Evolutionary conservation across 192 early-diverging fungal genomes (phyloP).

Genomic region (Backusella parvicylindrica): DNA sequence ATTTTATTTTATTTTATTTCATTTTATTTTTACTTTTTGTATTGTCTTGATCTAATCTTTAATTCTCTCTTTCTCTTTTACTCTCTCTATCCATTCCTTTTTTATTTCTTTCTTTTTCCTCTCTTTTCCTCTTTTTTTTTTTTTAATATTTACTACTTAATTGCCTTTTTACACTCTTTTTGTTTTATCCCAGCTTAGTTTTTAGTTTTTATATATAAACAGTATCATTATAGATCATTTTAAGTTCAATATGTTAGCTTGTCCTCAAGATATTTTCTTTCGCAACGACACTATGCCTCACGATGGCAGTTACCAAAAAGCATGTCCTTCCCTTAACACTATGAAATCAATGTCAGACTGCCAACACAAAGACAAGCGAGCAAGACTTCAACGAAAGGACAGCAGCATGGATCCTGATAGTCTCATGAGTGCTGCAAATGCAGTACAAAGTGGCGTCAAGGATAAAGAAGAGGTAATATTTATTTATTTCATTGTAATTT

Average conservation of each 20-base stretch:
- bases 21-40: neutral
- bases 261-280: conserved; percentile 31
- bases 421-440: neutral
- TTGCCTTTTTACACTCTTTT: neutral
- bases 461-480: conserved; percentile 25
- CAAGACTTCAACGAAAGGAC: conserved; percentile 5
- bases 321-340: neutral
- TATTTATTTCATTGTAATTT: neutral
- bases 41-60: neutral
- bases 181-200: neutral
- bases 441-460: conserved; percentile 2
- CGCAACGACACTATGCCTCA: conserved; percentile 8
- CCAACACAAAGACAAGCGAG: conserved; percentile 9
- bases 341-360: neutral
- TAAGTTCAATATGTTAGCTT: conserved; percentile 25
- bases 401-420: neutral
- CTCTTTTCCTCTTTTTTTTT: neutral
- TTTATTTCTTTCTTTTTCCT: conserved; percentile 10
- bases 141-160: conserved; percentile 5
- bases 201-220: neutral
- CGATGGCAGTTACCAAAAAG: neutral
- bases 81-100: conserved; percentile 2
- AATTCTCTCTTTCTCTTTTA: neutral
- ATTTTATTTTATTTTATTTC: too few species aligned
- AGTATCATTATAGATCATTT: neutral